Conservation (phyloP, 2,329 filamentous ascomycete species). For the Fusarium tupiense region DNA sequence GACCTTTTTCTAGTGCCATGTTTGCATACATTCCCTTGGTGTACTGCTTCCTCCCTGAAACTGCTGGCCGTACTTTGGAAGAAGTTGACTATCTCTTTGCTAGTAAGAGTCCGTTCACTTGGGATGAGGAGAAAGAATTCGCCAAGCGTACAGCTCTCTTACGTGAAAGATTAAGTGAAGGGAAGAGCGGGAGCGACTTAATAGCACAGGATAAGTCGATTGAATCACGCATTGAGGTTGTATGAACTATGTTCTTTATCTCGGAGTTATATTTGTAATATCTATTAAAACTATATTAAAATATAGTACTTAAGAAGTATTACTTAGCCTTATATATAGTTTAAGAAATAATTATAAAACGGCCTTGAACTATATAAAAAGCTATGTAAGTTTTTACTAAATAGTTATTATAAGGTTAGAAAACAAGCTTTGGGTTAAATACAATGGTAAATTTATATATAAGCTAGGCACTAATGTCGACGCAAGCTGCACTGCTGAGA, state of each 20-base stretch:
- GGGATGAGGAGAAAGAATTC: constrained; percentile 9
- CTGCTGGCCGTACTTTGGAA: constrained; percentile 3
- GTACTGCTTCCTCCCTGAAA: constrained; percentile 11
- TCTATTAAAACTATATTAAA: too few relatives aligned
- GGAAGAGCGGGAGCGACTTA: neutral
- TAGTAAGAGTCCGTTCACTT: constrained; percentile 8
- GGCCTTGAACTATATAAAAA: too few relatives aligned
- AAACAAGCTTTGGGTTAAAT: too few relatives aligned
- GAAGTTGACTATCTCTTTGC: constrained; percentile 10
- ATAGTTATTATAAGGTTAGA: too few relatives aligned
- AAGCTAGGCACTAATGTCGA: too few relatives aligned
- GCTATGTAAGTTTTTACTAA: too few relatives aligned
- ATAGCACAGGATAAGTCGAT: neutral
- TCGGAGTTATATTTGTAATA: too few relatives aligned
- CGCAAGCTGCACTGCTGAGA: too few relatives aligned
- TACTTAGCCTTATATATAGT: too few relatives aligned
- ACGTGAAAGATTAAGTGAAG: neutral
- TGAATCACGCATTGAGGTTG: neutral
- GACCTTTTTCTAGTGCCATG: neutral
- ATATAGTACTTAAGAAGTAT: too few relatives aligned
- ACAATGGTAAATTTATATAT: too few relatives aligned
- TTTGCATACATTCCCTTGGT: constrained; percentile 5
- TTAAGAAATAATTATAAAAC: too few relatives aligned
- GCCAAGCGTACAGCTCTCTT: neutral
- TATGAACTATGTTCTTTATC: neutral